phyloP scores from a whole-genome alignment of 345 rosid genomes.

The Pugionium dolabratum region DNA sequence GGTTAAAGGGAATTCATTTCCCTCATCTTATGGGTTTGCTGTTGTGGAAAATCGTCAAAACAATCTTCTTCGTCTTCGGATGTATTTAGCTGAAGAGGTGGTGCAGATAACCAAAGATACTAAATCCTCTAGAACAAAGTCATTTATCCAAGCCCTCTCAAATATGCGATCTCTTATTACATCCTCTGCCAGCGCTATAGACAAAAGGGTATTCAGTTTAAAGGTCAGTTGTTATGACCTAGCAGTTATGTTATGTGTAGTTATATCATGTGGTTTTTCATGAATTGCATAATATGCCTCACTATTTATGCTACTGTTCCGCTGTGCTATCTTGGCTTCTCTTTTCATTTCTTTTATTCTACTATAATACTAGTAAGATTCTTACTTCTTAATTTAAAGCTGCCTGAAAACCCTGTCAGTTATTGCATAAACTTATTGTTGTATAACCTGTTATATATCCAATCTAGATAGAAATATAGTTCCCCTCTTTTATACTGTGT shows the following conservation, averaged over 20 bases:
- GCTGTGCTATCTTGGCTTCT: constrained; percentile 6
- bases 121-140: constrained; percentile 39
- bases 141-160: constrained; percentile 53
- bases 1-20: constrained; percentile 57
- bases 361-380: neutral
- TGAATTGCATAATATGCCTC: neutral
- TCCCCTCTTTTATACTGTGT: neutral
- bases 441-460: neutral
- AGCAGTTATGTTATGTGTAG: neutral
- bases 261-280: neutral
- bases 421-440: constrained; percentile 6
- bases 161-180: constrained; percentile 62
- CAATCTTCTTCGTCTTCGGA: constrained; percentile 68
- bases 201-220: constrained; percentile 61
- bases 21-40: constrained; percentile 84
- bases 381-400: neutral
- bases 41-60: constrained; percentile 74
- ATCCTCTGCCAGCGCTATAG: constrained; percentile 48
- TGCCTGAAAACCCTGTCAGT: neutral
- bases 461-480: neutral
- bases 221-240: constrained; percentile 54
- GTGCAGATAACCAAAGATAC: constrained; percentile 46
- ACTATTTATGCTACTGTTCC: neutral
- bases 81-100: constrained; percentile 79
- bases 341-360: neutral